Conservation (phyloP, 2,329 filamentous ascomycete genomes). For the Sporothrix euskadiensis region DNA sequence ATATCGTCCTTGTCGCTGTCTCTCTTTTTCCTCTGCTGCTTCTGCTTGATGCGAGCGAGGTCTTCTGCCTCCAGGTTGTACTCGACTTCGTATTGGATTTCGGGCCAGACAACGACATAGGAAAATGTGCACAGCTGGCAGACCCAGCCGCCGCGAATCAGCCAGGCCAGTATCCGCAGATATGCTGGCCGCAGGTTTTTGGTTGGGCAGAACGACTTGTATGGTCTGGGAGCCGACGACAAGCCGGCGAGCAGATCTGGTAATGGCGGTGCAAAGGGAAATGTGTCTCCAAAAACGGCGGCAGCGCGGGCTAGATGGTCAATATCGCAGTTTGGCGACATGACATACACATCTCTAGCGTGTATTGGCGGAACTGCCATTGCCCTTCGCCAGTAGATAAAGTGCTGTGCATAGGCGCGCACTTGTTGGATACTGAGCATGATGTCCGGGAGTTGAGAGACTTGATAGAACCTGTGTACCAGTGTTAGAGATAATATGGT, state of each 20-base stretch:
- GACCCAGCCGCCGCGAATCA: constrained; percentile 90
- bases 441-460: constrained; percentile 61
- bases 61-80: constrained; percentile 68
- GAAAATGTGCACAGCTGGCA: constrained; percentile 90
- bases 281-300: constrained; percentile 71
- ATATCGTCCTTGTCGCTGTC: constrained; percentile 24
- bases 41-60: constrained; percentile 43
- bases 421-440: constrained; percentile 77
- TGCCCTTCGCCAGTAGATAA: constrained; percentile 94
- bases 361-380: constrained; percentile 90
- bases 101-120: constrained; percentile 79
- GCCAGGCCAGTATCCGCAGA: constrained; percentile 88
- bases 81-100: constrained; percentile 79
- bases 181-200: constrained; percentile 86
- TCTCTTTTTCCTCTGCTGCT: constrained; percentile 35
- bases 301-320: constrained; percentile 68
- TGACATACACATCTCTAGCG: constrained; percentile 83
- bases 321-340: constrained; percentile 86
- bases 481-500: background rate
- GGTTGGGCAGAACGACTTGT: constrained; percentile 79
- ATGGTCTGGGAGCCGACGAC: constrained; percentile 77
- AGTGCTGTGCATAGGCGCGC: constrained; percentile 83
- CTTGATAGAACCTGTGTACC: constrained; percentile 58
- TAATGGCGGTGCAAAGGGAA: constrained; percentile 79
- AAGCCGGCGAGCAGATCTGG: constrained; percentile 85